These are phyloP conservation scores for Geotrichum macrosporum DNA, from an alignment of 1,139 yeast genomes.

Conservation along the genomic window DNA sequence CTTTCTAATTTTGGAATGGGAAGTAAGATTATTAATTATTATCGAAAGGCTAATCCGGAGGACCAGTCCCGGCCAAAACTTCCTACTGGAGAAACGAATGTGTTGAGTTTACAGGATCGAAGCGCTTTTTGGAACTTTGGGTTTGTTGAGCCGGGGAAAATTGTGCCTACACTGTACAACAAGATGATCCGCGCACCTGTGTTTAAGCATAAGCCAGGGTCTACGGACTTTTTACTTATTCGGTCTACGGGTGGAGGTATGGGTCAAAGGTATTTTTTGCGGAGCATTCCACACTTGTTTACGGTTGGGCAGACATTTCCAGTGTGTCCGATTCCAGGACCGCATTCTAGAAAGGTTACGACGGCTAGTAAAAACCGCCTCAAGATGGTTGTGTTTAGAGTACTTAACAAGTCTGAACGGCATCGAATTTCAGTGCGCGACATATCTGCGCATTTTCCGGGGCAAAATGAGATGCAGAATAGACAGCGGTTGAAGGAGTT, in stretches of 20 bases:
- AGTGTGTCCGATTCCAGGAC: constrained; percentile 93
- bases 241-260: constrained; percentile 69
- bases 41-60: constrained; percentile 75
- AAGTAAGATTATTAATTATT: constrained; percentile 85
- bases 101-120: constrained; percentile 88
- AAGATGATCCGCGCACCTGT: constrained; percentile 91
- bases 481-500: constrained; percentile 93
- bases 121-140: constrained; percentile 99
- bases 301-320: constrained; percentile 93
- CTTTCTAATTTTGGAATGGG: constrained; percentile 95
- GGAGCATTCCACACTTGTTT: constrained; percentile 67
- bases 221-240: constrained; percentile 77
- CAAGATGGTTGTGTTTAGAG: constrained; percentile 89
- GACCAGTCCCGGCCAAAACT: constrained; percentile 86
- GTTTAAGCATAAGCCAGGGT: constrained; percentile 72
- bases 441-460: constrained; percentile 90
- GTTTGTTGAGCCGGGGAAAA: constrained; percentile 88
- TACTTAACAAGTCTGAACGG: constrained; percentile 69
- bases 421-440: constrained; percentile 82
- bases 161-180: constrained; percentile 90
- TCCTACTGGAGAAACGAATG: constrained; percentile 91
- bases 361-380: constrained; percentile 86
- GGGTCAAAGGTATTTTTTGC: constrained; percentile 54
- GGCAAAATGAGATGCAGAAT: constrained; percentile 95
- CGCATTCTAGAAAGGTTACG: constrained; percentile 93